A percentile compares a stretch with the other conserved stretches of the same genome.
Evolutionary conservation across 176 grass and related monocot species (phyloP).

Genomic region (Oryza coarctata): DNA sequence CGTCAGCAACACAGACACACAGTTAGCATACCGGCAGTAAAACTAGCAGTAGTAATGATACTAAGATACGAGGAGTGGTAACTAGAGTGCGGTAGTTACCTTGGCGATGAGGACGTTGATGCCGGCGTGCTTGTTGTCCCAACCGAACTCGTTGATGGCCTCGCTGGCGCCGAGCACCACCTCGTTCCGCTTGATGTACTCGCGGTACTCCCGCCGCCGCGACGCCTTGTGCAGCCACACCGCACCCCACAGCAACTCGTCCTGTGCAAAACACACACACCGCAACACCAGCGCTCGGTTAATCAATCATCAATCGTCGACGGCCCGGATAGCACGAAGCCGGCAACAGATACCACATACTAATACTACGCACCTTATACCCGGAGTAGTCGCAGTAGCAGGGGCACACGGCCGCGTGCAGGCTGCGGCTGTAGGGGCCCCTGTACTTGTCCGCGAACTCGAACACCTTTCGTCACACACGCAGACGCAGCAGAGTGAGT

Average conservation of each 20-base stretch:
- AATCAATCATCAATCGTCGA: no score
- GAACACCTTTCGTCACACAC: constrained; percentile 52
- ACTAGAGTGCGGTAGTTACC: constrained; percentile 30
- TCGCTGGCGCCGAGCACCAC: constrained; percentile 67
- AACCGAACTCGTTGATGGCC: constrained; percentile 81
- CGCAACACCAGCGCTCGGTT: neutral
- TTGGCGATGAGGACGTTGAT: constrained; percentile 94
- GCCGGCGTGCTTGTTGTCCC: constrained; percentile 98
- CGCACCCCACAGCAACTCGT: constrained; percentile 93
- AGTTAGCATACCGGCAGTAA: no score
- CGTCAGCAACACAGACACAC: neutral
- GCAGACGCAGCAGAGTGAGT: neutral
- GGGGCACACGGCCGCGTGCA: constrained; percentile 71
- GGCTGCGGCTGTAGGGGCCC: constrained; percentile 78
- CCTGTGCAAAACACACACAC: constrained; percentile 32
- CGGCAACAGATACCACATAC: neutral
- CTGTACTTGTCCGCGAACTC: constrained; percentile 75
- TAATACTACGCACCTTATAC: constrained; percentile 41
- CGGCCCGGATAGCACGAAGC: neutral
- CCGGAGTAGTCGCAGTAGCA: constrained; percentile 92
- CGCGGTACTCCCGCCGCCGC: constrained; percentile 52
- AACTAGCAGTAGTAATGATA: neutral
- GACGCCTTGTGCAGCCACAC: constrained; percentile 95
- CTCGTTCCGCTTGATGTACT: constrained; percentile 87
- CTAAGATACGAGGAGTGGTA: neutral